Base-by-base conservation (phyloP, 2,329 filamentous ascomycete species). In the Colletotrichum siamense region DNA sequence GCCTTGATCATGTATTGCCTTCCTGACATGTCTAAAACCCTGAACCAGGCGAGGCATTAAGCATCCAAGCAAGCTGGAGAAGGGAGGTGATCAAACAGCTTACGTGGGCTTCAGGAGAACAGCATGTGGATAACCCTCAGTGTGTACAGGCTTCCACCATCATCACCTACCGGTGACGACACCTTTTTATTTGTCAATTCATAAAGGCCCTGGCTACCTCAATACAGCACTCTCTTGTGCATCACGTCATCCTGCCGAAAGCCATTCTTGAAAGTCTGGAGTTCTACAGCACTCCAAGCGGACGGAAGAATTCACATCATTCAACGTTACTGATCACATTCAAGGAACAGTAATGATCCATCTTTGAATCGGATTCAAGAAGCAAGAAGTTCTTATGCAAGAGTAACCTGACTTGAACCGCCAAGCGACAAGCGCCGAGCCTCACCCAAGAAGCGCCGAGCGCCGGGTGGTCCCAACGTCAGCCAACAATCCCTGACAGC, bases 371-470 rank as follows among this genome's bases (percentile, higher is more conserved):
- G 34, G 3, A 55, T 12, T 4, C 18, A 69, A 13, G 18, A 55
- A 2, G 15, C 28, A 18, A n/a, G 22, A 69, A 49, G 34, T 10
- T 12, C 12, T 15, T 16, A 44, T 36, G 26, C 18, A 57, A 68
- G 13, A 36, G 24, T 64, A 63, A 63, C 16, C 69, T 68, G 73
- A 68, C 69, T 12, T 32, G 18, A 59, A 32, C 73, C 52, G 69
- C 73, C 73, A 75, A 75, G 73, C 69, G 73, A 32, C 32, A 18
- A 75, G 67, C 72, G 72, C 67, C 67, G 44, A 75, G 72, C 67
- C 67, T 71, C 69, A 63, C 52, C 69, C 52, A 72, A 75, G 73
- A 72, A 72, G 73, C 69, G 73, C 73, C 73, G 16, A 72, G 73
- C 63, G 36, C 63, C 24, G 22, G 24, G 30, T 64, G 52, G 63